Base-by-base conservation (phyloP, 2,329 filamentous ascomycete species). In the Ascochyta clinopodiicola region DNA sequence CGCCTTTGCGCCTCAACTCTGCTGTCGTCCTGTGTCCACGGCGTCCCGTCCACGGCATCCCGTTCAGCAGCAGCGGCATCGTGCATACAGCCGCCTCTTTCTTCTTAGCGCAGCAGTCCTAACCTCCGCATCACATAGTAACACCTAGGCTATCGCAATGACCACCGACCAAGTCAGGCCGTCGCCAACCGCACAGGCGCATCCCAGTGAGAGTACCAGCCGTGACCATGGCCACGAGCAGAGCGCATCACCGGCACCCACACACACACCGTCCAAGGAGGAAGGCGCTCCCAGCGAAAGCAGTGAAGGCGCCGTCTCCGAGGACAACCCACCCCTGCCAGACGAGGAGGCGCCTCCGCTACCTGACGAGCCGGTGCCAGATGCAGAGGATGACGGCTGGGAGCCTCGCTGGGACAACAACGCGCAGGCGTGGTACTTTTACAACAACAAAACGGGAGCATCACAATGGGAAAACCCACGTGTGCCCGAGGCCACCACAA, bases 401-500 rank as follows among this genome's bases (percentile, higher is more conserved):
- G 87, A 90, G 56, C 87, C 86, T 32, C 81, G 90, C 55, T 96
- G 90, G 90, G 91, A 96, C 66, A 77, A 83, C 22, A 81, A 75
- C 46, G 82, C 84, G 1, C 83, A 88, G 61, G 83, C 86, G 4
- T 96, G 87, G 79, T 96, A 92, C 78, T 96, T 96, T 77, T 87
- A 88, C 80, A 96, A 96, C 73, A 86, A 88, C 63, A 88, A 90
- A 73, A 95, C 90, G 4, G 83, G 79, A 84, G 55, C 86, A 86
- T 49, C 60, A 29, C 92, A 95, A 70, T 95, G 92, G 89, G 89
- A 94, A 32, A 96, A 96, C 68, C 92, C 92, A 6, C 88, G 92
- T 44, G 80, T 94, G 4, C 83, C 88, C 5, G 78, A 79, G 43
- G 76, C 77, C 27, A 58, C 66, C 40, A 56, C 67, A 27, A 44